phyloP scores from a whole-genome alignment of 305 asterid genomes.

The Coffea humblotiana region DNA sequence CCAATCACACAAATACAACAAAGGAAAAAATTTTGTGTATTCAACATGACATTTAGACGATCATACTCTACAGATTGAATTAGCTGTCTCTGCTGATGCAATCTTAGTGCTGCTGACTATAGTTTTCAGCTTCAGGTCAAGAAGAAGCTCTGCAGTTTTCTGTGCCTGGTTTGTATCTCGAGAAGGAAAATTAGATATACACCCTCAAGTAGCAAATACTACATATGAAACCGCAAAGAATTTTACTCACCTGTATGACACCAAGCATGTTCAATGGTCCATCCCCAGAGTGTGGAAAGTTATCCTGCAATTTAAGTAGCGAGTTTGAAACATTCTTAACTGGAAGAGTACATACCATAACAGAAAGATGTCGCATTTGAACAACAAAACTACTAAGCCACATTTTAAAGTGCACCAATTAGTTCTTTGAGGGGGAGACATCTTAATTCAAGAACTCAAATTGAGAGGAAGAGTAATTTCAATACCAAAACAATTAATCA shows the following conservation, averaged over 20 bases:
- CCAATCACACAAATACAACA: neutral
- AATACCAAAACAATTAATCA: neutral
- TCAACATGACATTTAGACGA: neutral
- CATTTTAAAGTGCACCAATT: neutral
- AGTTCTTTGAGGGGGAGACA: neutral
- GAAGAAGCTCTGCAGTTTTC: slow-evolving; percentile 84
- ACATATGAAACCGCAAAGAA: neutral
- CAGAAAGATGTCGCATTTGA: neutral
- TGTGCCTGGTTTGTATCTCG: slow-evolving; percentile 61
- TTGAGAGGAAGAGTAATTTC: neutral
- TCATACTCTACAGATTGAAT: slow-evolving; percentile 67
- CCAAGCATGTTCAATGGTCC: slow-evolving; percentile 82
- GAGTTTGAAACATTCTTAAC: neutral
- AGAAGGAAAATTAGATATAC: slow-evolving; percentile 13
- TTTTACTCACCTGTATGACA: slow-evolving; percentile 52
- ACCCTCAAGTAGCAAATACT: neutral
- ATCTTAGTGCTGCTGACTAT: slow-evolving; percentile 58
- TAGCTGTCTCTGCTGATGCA: slow-evolving; percentile 79
- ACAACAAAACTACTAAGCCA: neutral
- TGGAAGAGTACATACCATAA: neutral
- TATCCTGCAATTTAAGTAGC: slow-evolving; percentile 7
- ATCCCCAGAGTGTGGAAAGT: slow-evolving; percentile 39
- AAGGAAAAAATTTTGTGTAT: neutral
- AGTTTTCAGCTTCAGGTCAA: slow-evolving; percentile 66
- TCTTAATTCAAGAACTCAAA: neutral